These are phyloP conservation scores for Zygnema cylindricum DNA, from an alignment of 139 green algal genomes.

Conservation along the genomic window DNA sequence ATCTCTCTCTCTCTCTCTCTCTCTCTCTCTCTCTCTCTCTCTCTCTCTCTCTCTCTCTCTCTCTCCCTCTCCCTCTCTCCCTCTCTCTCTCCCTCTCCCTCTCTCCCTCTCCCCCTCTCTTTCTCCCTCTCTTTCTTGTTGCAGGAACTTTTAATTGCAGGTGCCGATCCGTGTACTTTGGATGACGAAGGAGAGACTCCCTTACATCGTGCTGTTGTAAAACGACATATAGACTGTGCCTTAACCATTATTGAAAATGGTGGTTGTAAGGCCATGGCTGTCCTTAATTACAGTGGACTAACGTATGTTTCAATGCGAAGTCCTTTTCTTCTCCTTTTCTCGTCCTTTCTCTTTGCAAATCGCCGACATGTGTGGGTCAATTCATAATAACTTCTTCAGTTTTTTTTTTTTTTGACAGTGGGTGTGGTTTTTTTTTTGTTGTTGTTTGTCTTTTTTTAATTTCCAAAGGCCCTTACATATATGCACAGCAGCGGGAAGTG, in stretches of 20 bases:
- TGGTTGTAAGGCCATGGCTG: conserved; percentile 19
- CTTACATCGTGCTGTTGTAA: conserved; percentile 37
- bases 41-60: not conserved
- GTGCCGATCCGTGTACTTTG: conserved; percentile 26
- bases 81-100: not conserved
- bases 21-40: not conserved
- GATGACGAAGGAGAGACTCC: conserved; percentile 35
- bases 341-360: too few relatives aligned
- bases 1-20: too few relatives aligned
- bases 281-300: conserved; percentile 13
- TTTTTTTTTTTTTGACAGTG: too few relatives aligned
- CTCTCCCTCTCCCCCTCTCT: not conserved
- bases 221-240: conserved; percentile 32
- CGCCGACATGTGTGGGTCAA: too few relatives aligned
- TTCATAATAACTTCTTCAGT: too few relatives aligned
- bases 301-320: conserved; percentile 35
- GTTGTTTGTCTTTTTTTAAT: too few relatives aligned
- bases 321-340: too few relatives aligned
- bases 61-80: not conserved
- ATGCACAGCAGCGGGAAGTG: conserved; percentile 4
- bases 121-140: not conserved
- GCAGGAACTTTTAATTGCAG: conserved; percentile 44
- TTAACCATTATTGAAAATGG: conserved; percentile 25
- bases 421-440: too few relatives aligned
- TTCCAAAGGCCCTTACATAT: conserved; percentile 29